phyloP scores from a whole-genome alignment of 2,329 filamentous ascomycete species.

The Metarhizium sp. region DNA sequence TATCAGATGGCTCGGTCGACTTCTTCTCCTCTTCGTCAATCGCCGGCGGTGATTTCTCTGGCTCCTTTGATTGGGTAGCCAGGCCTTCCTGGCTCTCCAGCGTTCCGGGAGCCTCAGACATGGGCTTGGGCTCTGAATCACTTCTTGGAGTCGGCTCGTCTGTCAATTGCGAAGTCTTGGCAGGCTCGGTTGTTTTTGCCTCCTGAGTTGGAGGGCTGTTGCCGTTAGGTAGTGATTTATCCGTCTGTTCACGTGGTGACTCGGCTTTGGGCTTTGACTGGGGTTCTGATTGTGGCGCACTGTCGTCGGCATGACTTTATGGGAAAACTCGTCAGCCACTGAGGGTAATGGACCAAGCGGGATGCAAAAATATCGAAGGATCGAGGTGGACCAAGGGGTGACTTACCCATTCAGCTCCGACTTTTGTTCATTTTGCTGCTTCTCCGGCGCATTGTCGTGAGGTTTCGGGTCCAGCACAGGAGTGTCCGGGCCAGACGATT shows the following conservation, averaged over 20 bases:
- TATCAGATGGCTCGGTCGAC: not conserved
- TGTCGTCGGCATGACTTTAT: slow-evolving; percentile 1
- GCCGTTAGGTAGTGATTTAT: slow-evolving; percentile 9
- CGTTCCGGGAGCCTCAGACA: not conserved
- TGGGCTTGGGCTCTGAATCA: not conserved
- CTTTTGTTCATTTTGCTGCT: slow-evolving; percentile 21
- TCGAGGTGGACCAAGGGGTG: not conserved
- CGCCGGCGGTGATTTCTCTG: not conserved
- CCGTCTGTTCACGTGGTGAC: slow-evolving; percentile 2
- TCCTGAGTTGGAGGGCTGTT: slow-evolving; percentile 3
- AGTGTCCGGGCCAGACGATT: slow-evolving; percentile 35
- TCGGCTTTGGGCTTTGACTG: slow-evolving; percentile 7
- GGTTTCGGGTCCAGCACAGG: slow-evolving; percentile 39
- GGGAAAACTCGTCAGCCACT: slow-evolving; percentile 1
- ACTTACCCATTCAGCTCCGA: slow-evolving; percentile 30
- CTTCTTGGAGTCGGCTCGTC: not conserved
- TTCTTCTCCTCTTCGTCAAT: not conserved
- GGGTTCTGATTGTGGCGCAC: slow-evolving; percentile 9
- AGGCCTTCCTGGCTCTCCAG: not conserved
- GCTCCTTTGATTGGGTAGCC: not conserved
- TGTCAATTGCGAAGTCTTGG: not conserved
- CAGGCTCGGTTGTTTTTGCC: slow-evolving; percentile 3
- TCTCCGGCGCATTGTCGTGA: slow-evolving; percentile 17
- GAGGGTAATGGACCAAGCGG: not conserved
- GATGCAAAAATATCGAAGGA: slow-evolving; percentile 1